phyloP scores from a whole-genome alignment of 2,329 filamentous ascomycete species.

The Sporothrix pallida region DNA sequence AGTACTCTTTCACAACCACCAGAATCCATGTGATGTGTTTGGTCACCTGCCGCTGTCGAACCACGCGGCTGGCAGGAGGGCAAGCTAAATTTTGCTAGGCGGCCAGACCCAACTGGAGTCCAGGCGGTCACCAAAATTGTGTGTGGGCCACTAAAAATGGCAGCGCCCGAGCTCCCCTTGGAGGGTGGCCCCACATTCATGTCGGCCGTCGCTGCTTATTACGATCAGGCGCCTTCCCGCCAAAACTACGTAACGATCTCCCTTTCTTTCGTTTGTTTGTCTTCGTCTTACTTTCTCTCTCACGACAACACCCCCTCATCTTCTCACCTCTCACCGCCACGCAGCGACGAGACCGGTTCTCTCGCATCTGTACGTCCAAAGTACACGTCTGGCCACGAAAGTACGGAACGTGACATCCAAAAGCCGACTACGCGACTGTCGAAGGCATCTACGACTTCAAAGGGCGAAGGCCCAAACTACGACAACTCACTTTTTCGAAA shows the following conservation, averaged over 20 bases:
- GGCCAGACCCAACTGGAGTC: not conserved
- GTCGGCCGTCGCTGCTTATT: slow-evolving; percentile 9
- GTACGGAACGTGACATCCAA: not conserved
- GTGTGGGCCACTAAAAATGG: slow-evolving; percentile 9
- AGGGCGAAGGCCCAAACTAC: not conserved
- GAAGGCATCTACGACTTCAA: too few species aligned
- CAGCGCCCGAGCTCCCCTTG: not conserved
- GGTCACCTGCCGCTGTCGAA: not conserved
- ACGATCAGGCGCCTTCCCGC: slow-evolving; percentile 8
- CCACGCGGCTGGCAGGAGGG: not conserved
- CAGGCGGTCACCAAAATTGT: not conserved
- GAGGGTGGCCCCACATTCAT: slow-evolving; percentile 11
- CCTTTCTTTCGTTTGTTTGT: not conserved
- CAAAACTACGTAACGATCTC: slow-evolving; percentile 3
- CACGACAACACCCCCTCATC: not conserved
- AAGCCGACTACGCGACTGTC: not conserved
- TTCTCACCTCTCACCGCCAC: not conserved
- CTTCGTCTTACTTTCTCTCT: not conserved
- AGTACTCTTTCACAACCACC: not conserved
- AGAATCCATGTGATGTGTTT: not conserved
- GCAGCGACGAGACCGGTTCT: slow-evolving; percentile 15
- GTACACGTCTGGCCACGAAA: too few species aligned
- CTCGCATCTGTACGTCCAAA: not conserved
- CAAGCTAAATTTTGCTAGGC: not conserved
- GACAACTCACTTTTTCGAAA: not conserved